These are phyloP conservation scores for Phytophthora constricta DNA, from an alignment of 352 stramenopile species.

Conservation along the genomic window DNA sequence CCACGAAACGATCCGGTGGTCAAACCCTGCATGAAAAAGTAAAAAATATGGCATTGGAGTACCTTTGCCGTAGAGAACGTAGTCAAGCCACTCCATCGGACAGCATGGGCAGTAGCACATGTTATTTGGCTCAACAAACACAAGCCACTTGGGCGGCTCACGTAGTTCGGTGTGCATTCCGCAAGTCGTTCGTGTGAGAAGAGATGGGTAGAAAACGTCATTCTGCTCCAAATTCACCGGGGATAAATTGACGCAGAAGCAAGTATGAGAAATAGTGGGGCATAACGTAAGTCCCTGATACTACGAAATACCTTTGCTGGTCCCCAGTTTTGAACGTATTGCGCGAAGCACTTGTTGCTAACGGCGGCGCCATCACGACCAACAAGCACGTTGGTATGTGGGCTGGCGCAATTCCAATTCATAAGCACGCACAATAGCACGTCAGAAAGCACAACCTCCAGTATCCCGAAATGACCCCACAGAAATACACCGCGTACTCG, in stretches of 20 bases:
- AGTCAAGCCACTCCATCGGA: conserved; percentile 84
- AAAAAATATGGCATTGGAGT: no score
- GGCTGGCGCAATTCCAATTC: conserved; percentile 39
- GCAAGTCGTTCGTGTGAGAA: conserved; percentile 63
- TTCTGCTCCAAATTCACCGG: conserved; percentile 59
- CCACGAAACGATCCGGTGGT: no score
- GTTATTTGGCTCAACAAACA: conserved; percentile 48
- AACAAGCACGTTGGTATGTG: conserved; percentile 79
- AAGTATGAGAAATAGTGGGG: background rate
- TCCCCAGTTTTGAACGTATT: conserved; percentile 83
- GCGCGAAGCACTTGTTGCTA: conserved; percentile 69
- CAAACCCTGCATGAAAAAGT: no score
- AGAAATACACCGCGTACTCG: conserved; percentile 55
- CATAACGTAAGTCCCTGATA: background rate
- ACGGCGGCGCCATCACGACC: conserved; percentile 79
- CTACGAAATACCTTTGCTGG: conserved; percentile 40
- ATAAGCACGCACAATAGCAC: background rate
- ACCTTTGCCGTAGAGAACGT: conserved; percentile 81
- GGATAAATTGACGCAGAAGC: no score
- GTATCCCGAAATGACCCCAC: background rate
- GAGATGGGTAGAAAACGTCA: conserved; percentile 55
- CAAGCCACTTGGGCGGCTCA: conserved; percentile 26
- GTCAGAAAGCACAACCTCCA: no score
- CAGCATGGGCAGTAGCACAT: conserved; percentile 87
- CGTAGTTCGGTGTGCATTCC: conserved; percentile 21